Conservation (phyloP, 306 rosid genomes). For the Urtica urens region DNA sequence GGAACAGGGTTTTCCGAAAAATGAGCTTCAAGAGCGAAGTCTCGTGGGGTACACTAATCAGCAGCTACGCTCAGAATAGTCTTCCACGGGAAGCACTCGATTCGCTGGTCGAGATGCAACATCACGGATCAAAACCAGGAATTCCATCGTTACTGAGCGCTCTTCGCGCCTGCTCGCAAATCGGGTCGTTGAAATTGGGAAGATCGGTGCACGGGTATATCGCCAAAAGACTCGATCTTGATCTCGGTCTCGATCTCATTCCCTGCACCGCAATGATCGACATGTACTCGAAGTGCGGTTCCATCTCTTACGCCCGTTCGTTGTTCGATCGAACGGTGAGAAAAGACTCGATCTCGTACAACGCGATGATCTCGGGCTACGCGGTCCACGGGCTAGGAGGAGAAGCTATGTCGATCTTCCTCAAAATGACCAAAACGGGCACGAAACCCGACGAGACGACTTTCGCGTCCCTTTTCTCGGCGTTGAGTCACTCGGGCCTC, state of each 20-base stretch:
- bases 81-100: slow-evolving; percentile 23
- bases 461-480: slow-evolving; percentile 38
- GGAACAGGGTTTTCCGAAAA: slow-evolving; percentile 18
- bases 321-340: slow-evolving; percentile 23
- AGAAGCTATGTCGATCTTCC: slow-evolving; percentile 37
- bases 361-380: slow-evolving; percentile 35
- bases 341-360: slow-evolving; percentile 31
- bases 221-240: slow-evolving; percentile 19
- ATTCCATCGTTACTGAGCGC: slow-evolving; percentile 24
- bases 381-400: slow-evolving; percentile 34
- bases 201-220: slow-evolving; percentile 30
- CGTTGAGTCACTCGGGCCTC: slow-evolving; percentile 42
- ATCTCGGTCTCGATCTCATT: slow-evolving; percentile 19
- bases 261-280: slow-evolving; percentile 33
- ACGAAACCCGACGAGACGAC: slow-evolving; percentile 36
- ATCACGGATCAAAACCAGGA: slow-evolving; percentile 23
- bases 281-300: slow-evolving; percentile 42
- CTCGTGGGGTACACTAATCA: slow-evolving; percentile 39
- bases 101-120: slow-evolving; percentile 28
- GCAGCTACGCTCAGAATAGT: slow-evolving; percentile 39
- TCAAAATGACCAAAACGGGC: slow-evolving; percentile 20
- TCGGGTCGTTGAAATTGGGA: slow-evolving; percentile 29
- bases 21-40: slow-evolving; percentile 27
- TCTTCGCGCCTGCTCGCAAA: slow-evolving; percentile 33
- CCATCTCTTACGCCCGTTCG: slow-evolving; percentile 23